These are phyloP conservation scores for Wickerhamiella domercqiae DNA, from an alignment of 805 yeast genomes.

Conservation along the genomic window DNA sequence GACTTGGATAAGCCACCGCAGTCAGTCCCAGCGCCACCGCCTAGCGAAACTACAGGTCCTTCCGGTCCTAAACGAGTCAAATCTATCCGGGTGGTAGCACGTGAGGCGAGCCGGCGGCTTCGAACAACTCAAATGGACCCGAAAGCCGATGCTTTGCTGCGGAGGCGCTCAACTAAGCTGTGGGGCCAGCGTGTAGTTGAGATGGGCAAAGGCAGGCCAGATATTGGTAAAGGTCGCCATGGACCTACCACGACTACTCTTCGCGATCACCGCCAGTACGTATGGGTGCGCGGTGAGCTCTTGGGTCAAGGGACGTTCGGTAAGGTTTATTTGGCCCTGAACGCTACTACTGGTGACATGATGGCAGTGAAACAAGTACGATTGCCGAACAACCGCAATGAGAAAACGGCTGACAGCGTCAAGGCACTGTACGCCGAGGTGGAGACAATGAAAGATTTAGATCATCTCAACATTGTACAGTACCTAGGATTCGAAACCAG, in stretches of 20 bases:
- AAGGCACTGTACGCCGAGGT: conserved; percentile 84
- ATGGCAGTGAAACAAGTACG: conserved; percentile 91
- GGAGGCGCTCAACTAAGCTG: conserved; percentile 79
- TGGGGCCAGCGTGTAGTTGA: conserved; percentile 95
- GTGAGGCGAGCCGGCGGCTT: conserved; percentile 56
- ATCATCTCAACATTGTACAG: conserved; percentile 89
- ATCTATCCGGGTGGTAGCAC: conserved; percentile 83
- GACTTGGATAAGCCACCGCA: conserved; percentile 85
- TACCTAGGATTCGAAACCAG: conserved; percentile 76
- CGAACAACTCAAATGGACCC: conserved; percentile 10
- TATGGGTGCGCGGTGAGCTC: conserved; percentile 95
- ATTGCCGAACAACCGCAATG: conserved; percentile 20
- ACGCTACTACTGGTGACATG: conserved; percentile 96
- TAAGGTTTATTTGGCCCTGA: conserved; percentile 76
- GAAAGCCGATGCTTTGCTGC: conserved; percentile 26
- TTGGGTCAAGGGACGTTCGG: conserved; percentile 97
- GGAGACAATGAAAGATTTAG: conserved; percentile 82
- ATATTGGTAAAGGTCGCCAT: too few relatives aligned
- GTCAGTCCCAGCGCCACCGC: conserved; percentile 25
- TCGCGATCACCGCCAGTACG: conserved; percentile 60
- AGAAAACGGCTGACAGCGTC: conserved; percentile 35
- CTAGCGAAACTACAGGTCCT: neutral
- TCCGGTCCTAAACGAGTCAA: conserved; percentile 42
- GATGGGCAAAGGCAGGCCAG: conserved; percentile 42
- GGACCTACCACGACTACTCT: conserved; percentile 43